Percentiles rank a stretch among this genome's conserved stretches.
phyloP scores from a whole-genome alignment of 768 basidiomycete genomes.

The Termitomyces sp. region DNA sequence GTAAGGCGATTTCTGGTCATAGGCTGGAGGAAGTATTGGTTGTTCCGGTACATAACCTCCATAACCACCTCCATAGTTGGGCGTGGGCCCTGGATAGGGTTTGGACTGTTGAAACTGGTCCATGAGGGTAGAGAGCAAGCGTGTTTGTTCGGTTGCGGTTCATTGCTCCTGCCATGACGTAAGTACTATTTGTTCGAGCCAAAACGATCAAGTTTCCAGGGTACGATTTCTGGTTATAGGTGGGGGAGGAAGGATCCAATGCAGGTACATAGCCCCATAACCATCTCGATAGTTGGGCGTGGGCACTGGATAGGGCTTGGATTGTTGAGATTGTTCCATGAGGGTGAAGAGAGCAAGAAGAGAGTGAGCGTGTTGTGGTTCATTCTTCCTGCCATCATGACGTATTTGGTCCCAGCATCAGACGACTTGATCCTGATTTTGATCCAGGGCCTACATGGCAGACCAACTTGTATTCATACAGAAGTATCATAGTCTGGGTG shows the following conservation, averaged over 20 bases:
- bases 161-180: too few species aligned
- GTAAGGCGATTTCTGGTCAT: slow-evolving; percentile 49
- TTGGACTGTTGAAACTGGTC: slow-evolving; percentile 16
- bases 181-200: too few species aligned
- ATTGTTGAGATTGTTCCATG: slow-evolving; percentile 16
- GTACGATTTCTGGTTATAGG: slow-evolving; percentile 39
- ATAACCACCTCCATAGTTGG: slow-evolving; percentile 27
- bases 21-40: slow-evolving; percentile 18
- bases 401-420: too few species aligned
- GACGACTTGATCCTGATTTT: too few species aligned
- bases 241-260: slow-evolving; percentile 17
- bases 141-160: too few species aligned
- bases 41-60: slow-evolving; percentile 20
- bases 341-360: not conserved
- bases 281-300: slow-evolving; percentile 31
- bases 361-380: too few species aligned
- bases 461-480: too few species aligned
- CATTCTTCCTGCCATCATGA: too few species aligned
- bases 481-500: too few species aligned
- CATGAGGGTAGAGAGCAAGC: not conserved
- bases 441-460: too few species aligned
- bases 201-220: too few species aligned
- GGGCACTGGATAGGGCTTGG: slow-evolving; percentile 33
- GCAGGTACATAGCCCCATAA: slow-evolving; percentile 20
- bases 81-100: slow-evolving; percentile 38